These are phyloP conservation scores for Pelargonium nanum DNA, from an alignment of 345 rosid genomes.

Conservation along the genomic window DNA sequence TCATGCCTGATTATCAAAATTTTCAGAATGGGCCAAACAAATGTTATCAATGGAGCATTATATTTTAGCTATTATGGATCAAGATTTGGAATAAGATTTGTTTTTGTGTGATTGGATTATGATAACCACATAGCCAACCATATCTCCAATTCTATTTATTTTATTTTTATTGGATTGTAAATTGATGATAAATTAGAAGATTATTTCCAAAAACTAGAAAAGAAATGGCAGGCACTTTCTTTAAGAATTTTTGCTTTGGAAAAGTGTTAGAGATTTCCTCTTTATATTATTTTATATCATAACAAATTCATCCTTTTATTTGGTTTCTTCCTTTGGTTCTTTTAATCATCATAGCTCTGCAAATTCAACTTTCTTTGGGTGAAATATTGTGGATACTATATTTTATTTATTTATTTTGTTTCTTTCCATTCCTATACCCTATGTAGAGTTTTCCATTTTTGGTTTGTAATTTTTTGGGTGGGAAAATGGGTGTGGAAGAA, in stretches of 20 bases:
- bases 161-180: no score
- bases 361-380: background rate
- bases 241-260: background rate
- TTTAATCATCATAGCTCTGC: background rate
- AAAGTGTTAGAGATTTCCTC: background rate
- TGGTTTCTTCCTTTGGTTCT: no score
- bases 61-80: background rate
- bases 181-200: no score
- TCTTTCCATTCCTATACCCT: background rate
- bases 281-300: no score
- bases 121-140: constrained; percentile 8
- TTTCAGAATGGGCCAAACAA: constrained; percentile 4
- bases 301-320: no score
- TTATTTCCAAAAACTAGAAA: no score
- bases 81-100: background rate
- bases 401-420: background rate
- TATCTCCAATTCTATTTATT: background rate
- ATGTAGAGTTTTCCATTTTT: background rate
- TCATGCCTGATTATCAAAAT: no score
- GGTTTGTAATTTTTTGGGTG: background rate
- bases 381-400: background rate
- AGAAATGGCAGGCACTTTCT: no score
- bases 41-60: constrained; percentile 10
- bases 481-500: no score
- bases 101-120: constrained; percentile 20